Base-by-base conservation (phyloP, 371 early-diverging fungal species). In the Rhizopus sp. region DNA sequence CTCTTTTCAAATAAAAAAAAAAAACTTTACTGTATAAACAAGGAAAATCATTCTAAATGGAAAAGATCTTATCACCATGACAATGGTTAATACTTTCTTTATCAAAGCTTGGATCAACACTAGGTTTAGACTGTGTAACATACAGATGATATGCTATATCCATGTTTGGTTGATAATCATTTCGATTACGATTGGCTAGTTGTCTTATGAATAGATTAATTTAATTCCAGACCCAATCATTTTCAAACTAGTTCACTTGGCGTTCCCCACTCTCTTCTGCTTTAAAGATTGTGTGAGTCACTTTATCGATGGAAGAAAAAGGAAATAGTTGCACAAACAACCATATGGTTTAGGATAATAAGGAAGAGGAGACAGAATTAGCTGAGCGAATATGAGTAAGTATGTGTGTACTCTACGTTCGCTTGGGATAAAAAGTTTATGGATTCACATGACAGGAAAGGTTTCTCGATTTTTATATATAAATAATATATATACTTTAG, bases 221-320 rank as follows among this genome's bases (percentile, higher is more conserved):
- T n/a, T 6, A 41, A 15, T 41, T 41, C 15, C 41, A 41, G 41
- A 1, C 41, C 41, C 41, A 41, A 41, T 41, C 41, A 41, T n/a
- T 13, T 15, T 6, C 6, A n/a, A 41, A n/a, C 38, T 10, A 15
- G 41, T 41, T 15, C 41, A 41, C 41, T 41, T 41, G 41, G 41
- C 5, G 15, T 41, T 41, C 15, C 41, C 41, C 13, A 41, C 5
- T 10, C 9, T 15, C 41, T n/a, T 15, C 15, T 41, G 41, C 41
- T n/a, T n/a, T n/a, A n/a, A 41, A 41, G 15, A 41, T 41, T 41
- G 41, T 41, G 41, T 41, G 41, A 41, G 41, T 41, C 41, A 41
- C 15, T 41, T 15, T 12, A 15, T 12, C 41, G 6, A 41, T 41
- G 38, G 10, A n/a, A 41, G 10, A 12, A 15, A 41, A n/a, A n/a